phyloP scores from a whole-genome alignment of 179 eudicot species.

The Camellia oleifera region DNA sequence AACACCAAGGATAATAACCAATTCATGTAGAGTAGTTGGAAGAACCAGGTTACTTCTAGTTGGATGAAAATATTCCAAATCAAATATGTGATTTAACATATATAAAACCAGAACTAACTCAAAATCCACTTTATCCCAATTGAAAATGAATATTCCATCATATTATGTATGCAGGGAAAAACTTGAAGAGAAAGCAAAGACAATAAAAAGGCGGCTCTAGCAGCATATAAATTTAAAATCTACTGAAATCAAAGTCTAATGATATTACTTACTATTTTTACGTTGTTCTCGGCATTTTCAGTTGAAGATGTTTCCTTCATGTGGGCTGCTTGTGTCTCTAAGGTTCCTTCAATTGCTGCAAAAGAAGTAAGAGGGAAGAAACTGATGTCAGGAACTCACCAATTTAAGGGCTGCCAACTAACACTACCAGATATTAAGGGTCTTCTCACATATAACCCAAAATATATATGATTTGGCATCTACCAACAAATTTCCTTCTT shows the following conservation, averaged over 20 bases:
- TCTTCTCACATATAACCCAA: not conserved
- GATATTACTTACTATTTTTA: constrained; percentile 43
- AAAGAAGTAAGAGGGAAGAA: constrained; percentile 3
- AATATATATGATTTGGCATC: no score
- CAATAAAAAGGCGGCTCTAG: not conserved
- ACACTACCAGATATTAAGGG: not conserved
- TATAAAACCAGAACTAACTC: not conserved
- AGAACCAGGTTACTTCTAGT: not conserved
- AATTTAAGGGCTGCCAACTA: not conserved
- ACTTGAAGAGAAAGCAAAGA: not conserved
- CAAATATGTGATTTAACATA: not conserved
- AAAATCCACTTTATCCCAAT: not conserved
- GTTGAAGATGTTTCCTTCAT: constrained; percentile 40
- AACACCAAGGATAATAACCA: not conserved
- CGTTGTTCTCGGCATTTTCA: constrained; percentile 44
- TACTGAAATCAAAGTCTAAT: constrained; percentile 1
- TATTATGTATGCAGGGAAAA: not conserved
- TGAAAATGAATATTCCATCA: constrained; percentile 2
- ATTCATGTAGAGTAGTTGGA: not conserved
- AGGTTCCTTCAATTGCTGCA: constrained; percentile 38
- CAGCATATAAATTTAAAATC: constrained; percentile 9
- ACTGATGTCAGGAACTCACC: not conserved
- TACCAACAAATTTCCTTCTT: no score
- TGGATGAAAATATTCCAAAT: not conserved
- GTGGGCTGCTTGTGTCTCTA: constrained; percentile 28